Conservation (phyloP, 2,329 filamentous ascomycete genomes). For the Aspergillus bombycis region DNA sequence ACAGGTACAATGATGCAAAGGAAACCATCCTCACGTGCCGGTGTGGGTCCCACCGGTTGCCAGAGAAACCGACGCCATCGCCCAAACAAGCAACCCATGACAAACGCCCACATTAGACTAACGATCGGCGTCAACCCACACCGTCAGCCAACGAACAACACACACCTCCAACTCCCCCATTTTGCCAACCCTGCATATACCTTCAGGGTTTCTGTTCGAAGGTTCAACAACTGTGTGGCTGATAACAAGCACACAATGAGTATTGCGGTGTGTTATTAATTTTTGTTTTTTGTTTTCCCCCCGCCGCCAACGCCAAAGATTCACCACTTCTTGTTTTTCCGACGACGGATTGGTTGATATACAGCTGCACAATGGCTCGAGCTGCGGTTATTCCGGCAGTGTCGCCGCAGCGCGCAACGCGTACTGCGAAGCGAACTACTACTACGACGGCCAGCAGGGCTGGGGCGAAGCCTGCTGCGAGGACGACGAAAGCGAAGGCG, state of each 20-base stretch:
- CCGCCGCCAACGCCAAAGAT: conserved; percentile 6
- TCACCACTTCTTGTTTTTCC: too few relatives aligned
- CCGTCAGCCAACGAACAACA: conserved; percentile 11
- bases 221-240: neutral
- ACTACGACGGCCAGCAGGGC: conserved; percentile 13
- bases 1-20: neutral
- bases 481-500: conserved; percentile 16
- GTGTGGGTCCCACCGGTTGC: conserved; percentile 3
- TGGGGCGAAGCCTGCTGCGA: conserved; percentile 14
- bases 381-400: conserved; percentile 29
- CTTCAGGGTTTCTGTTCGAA: neutral
- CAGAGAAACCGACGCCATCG: conserved; percentile 8
- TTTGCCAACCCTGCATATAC: conserved; percentile 2
- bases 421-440: conserved; percentile 18
- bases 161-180: conserved; percentile 1
- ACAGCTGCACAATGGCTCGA: conserved; percentile 25
- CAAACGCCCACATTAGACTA: conserved; percentile 3
- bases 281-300: neutral
- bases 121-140: neutral
- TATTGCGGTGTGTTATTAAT: conserved; percentile 8
- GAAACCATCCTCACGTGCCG: conserved; percentile 3
- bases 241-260: conserved; percentile 13
- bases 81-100: conserved; percentile 18
- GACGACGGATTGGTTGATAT: neutral
- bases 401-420: conserved; percentile 25